phyloP scores from a whole-genome alignment of 2,329 filamentous ascomycete species.

The Celoporthe dispersa region DNA sequence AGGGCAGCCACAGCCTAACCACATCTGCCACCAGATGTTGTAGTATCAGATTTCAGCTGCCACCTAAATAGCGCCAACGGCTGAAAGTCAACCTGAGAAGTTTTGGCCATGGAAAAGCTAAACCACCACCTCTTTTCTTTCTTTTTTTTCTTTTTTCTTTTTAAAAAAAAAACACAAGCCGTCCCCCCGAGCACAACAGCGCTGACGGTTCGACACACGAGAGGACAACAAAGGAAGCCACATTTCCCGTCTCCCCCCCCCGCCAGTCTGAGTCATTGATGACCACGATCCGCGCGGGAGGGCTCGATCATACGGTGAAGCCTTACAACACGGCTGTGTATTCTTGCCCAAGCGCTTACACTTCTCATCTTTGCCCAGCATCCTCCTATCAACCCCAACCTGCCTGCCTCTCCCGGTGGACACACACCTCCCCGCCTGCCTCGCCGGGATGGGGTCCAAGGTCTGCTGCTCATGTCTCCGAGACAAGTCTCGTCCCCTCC shows the following conservation, averaged over 20 bases:
- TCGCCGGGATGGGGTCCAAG: not conserved
- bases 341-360: slow-evolving; percentile 8
- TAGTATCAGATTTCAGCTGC: not conserved
- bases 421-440: not conserved
- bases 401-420: not conserved
- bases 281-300: not conserved
- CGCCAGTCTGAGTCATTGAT: slow-evolving; percentile 14
- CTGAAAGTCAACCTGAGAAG: not conserved
- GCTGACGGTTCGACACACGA: not conserved
- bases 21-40: not conserved
- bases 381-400: slow-evolving; percentile 3
- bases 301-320: slow-evolving; percentile 12
- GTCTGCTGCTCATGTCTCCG: not conserved
- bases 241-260: not conserved
- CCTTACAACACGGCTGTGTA: slow-evolving; percentile 3
- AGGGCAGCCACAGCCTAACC: not conserved
- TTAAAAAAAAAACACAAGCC: too few relatives aligned
- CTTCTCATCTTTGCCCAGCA: slow-evolving; percentile 7
- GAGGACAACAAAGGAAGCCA: not conserved
- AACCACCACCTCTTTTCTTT: not conserved
- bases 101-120: too few relatives aligned
- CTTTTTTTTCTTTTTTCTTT: too few relatives aligned
- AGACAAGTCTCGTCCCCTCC: not conserved
- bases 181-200: not conserved
- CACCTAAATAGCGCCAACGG: slow-evolving; percentile 1